A percentile compares a stretch with the other conserved stretches of the same genome.
phyloP scores from a whole-genome alignment of 805 yeast genomes.

The Yamadazyma nakazawae region DNA sequence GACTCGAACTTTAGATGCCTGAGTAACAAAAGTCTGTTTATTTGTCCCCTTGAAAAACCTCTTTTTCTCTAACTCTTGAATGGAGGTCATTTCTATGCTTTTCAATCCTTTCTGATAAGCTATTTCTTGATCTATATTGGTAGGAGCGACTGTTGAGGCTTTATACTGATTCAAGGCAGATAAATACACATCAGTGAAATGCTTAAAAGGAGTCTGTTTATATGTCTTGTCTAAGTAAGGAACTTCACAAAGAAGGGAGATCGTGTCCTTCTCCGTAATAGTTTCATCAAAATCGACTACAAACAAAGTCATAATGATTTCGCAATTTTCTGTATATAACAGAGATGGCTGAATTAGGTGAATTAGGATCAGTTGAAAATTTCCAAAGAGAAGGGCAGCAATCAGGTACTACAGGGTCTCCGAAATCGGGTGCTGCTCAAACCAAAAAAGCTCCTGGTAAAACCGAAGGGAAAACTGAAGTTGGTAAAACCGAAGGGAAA shows the following conservation, averaged over 20 bases:
- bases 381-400: not conserved
- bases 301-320: constrained; percentile 15
- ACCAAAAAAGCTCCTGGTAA: not conserved
- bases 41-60: constrained; percentile 44
- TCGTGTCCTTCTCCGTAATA: constrained; percentile 53
- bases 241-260: constrained; percentile 46
- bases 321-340: not conserved
- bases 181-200: constrained; percentile 44
- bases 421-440: not conserved
- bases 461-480: constrained; percentile 1
- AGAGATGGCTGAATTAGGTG: constrained; percentile 9
- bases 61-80: constrained; percentile 35
- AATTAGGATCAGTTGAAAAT: constrained; percentile 9
- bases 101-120: constrained; percentile 44
- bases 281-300: constrained; percentile 71
- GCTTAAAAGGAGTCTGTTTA: constrained; percentile 36
- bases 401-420: not conserved
- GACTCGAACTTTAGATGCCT: constrained; percentile 35
- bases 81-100: constrained; percentile 48
- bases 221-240: constrained; percentile 39
- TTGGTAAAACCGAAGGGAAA: constrained; percentile 10
- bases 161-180: constrained; percentile 3
- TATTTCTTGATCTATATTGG: constrained; percentile 39
- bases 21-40: constrained; percentile 24
- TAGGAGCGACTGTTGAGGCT: constrained; percentile 11